phyloP scores from a whole-genome alignment of 208 protist genomes.

The Trypanosoma theileri region DNA sequence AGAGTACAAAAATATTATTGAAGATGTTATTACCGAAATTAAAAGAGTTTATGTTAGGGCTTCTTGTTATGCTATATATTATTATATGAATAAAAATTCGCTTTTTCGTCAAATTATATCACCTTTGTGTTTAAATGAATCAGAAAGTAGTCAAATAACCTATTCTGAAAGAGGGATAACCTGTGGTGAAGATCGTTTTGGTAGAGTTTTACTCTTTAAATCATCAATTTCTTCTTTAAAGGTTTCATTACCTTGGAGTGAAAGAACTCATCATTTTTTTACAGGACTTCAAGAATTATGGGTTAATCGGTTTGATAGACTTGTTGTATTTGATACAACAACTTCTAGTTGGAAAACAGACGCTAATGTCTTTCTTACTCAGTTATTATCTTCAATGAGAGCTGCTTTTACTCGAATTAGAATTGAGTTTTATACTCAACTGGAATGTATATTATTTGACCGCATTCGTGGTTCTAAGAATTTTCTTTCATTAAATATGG shows the following conservation, averaged over 20 bases:
- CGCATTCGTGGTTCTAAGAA: slow-evolving; percentile 36
- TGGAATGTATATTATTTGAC: slow-evolving; percentile 76
- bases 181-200: slow-evolving; percentile 1
- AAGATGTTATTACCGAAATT: slow-evolving; percentile 54
- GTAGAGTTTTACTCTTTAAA: slow-evolving; percentile 28
- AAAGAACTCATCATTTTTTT: slow-evolving; percentile 61
- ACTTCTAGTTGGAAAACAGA: slow-evolving; percentile 34
- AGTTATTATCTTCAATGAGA: slow-evolving; percentile 52
- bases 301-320: slow-evolving; percentile 48
- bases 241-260: slow-evolving; percentile 55
- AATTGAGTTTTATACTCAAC: slow-evolving; percentile 81
- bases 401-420: slow-evolving; percentile 71
- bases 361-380: slow-evolving; percentile 53
- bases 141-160: neutral
- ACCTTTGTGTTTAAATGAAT: slow-evolving; percentile 53
- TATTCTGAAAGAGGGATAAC: neutral
- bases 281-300: slow-evolving; percentile 49
- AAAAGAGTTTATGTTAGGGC: slow-evolving; percentile 65
- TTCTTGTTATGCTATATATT: slow-evolving; percentile 65
- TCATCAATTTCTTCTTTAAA: slow-evolving; percentile 33
- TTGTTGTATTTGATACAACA: slow-evolving; percentile 59
- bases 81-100: slow-evolving; percentile 77
- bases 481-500: slow-evolving; percentile 40
- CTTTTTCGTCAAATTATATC: slow-evolving; percentile 61
- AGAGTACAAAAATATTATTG: slow-evolving; percentile 50